Base-by-base conservation (phyloP, 202 grass and related monocot genomes). In the Thinopyrum obtusiflorum region DNA sequence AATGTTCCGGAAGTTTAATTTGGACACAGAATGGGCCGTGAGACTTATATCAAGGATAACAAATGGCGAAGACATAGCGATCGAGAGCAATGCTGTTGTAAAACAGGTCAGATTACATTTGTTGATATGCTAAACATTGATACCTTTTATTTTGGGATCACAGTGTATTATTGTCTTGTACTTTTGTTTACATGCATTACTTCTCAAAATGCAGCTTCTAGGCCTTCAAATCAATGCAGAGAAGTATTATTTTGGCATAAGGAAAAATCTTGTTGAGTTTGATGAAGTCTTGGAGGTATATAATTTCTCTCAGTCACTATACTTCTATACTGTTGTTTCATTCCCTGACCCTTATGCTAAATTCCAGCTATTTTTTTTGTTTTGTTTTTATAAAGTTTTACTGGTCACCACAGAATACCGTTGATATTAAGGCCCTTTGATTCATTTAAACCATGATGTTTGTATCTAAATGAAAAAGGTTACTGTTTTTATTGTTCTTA, bases 181-280 rank as follows among this genome's bases (percentile, higher is more conserved):
- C 70, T 71, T 21, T 86, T 82, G 40, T 71, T 82, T 82, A 83
- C 4, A 37, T 80, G 33, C 15, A 62, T 86, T 12, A 7, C 25
- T 35, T 73, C 90, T 72, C 9, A 21, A 86, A 53, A 84, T 89
- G 51, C 75, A 98, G 96, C 93, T 98, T 92, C 82, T 98, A 87
- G 91, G 80, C 39, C 93, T 98, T 91, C 96, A 98, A 90, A 95
- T 98, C 67, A 98, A 98, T 27, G 96, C 96, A 11, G 93, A 98
- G 77, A 98, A 98, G 83, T 98, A 98, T 80, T 98, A 86, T 88
- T 98, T 98, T 85, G 88, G 89, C 72, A 91, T 98, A 76, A 95
- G 96, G 63, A 98, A 98, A 88, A 95, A 87, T 85, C 93, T 98
- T 73, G 96, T 98, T 84, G 96, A 98, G 71, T 98, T 98, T 85